Evolutionary conservation across 2,329 filamentous ascomycete species (phyloP).

Genomic region (Botryotinia calthae): DNA sequence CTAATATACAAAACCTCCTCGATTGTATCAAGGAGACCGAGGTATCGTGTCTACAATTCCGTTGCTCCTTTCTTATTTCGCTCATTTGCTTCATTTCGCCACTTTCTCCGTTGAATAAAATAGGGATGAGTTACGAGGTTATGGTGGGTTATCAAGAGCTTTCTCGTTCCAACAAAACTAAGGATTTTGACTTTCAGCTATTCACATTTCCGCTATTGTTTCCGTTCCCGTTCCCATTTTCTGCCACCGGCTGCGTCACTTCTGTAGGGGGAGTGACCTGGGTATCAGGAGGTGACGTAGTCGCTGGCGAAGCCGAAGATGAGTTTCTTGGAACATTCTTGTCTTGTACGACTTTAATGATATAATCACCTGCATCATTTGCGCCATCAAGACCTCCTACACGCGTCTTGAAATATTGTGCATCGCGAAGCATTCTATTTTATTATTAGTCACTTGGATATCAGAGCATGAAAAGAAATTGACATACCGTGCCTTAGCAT

Average conservation of each 20-base stretch:
- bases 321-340: conserved; percentile 44
- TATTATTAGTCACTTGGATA: conserved; percentile 14
- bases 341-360: conserved; percentile 61
- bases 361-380: conserved; percentile 66
- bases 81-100: not conserved
- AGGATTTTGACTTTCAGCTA: not conserved
- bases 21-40: not conserved
- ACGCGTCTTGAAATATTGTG: conserved; percentile 59
- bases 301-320: not conserved
- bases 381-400: conserved; percentile 64
- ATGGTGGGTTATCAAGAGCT: not conserved
- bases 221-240: conserved; percentile 10
- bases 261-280: not conserved
- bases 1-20: conserved; percentile 7
- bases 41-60: conserved; percentile 14
- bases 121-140: not conserved
- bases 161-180: not conserved
- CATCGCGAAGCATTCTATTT: conserved; percentile 60
- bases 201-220: not conserved
- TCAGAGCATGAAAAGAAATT: not conserved
- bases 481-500: conserved; percentile 59
- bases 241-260: not conserved
- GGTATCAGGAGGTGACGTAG: not conserved
- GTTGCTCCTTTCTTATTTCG: not conserved
- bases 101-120: not conserved